phyloP scores from a whole-genome alignment of 1,139 yeast species.

The Candida glucosophila region DNA sequence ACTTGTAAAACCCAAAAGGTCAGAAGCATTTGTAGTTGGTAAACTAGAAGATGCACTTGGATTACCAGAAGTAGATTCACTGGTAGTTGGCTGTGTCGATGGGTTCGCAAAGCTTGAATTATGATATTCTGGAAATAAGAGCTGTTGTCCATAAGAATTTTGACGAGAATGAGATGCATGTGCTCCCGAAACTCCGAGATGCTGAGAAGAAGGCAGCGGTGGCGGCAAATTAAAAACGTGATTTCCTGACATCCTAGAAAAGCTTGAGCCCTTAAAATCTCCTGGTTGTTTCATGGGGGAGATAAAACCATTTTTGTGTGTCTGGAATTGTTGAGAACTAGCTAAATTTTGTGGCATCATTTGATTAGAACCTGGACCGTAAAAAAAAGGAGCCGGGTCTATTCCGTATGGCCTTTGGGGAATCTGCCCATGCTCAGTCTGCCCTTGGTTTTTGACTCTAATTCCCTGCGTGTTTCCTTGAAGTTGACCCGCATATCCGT shows the following conservation, averaged over 20 bases:
- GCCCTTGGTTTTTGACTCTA: constrained; percentile 5
- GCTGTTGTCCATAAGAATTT: constrained; percentile 17
- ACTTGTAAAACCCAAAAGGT: constrained; percentile 34
- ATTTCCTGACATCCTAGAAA: constrained; percentile 24
- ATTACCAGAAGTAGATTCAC: constrained; percentile 10
- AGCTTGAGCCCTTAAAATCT: constrained; percentile 24
- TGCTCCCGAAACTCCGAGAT: constrained; percentile 10
- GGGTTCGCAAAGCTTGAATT: constrained; percentile 7
- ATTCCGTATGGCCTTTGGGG: constrained; percentile 6
- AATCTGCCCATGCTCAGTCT: constrained; percentile 6
- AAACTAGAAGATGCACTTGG: constrained; percentile 7
- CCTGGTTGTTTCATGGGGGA: constrained; percentile 26
- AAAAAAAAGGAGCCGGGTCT: constrained; percentile 6
- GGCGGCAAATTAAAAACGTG: constrained; percentile 28
- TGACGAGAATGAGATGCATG: constrained; percentile 19
- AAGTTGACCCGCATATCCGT: constrained; percentile 10
- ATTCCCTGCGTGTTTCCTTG: constrained; percentile 16
- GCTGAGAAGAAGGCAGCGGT: constrained; percentile 17
- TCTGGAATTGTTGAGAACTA: constrained; percentile 5
- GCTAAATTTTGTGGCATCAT: constrained; percentile 6
- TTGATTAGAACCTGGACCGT: constrained; percentile 5
- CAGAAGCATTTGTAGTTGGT: constrained; percentile 15
- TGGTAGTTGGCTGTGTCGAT: constrained; percentile 8
- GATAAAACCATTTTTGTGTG: constrained; percentile 15
- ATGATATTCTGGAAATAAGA: constrained; percentile 3